Evolutionary conservation across 805 yeast species (phyloP).

Genomic region (Saccharomycopsis microspora): DNA sequence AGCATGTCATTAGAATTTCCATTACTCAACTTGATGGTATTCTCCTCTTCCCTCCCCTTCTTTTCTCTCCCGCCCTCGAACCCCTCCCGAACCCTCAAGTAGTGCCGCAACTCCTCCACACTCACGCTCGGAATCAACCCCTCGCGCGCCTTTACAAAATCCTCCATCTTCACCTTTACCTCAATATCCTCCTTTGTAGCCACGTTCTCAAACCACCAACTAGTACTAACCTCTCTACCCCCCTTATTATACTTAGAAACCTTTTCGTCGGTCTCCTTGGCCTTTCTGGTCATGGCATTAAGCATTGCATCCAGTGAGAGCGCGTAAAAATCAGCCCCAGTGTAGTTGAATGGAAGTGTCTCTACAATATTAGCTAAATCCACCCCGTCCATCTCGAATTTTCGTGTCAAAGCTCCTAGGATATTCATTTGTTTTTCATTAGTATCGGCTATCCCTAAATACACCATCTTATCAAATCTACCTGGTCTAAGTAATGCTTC

Average conservation of each 20-base stretch:
- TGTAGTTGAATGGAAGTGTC: slow-evolving; percentile 76
- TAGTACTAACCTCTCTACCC: slow-evolving; percentile 40
- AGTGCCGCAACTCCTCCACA: slow-evolving; percentile 76
- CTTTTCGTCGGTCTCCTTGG: slow-evolving; percentile 60
- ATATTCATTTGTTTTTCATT: slow-evolving; percentile 81
- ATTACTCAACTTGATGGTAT: not conserved
- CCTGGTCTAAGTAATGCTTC: slow-evolving; percentile 92
- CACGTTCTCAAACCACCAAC: slow-evolving; percentile 86
- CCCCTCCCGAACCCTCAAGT: slow-evolving; percentile 62
- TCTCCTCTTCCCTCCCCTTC: not conserved
- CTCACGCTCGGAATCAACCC: slow-evolving; percentile 80
- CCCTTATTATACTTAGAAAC: slow-evolving; percentile 41
- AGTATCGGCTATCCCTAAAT: slow-evolving; percentile 86
- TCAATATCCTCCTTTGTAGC: slow-evolving; percentile 56
- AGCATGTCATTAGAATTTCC: not conserved
- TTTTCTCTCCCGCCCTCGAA: slow-evolving; percentile 26
- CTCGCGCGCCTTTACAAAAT: slow-evolving; percentile 64
- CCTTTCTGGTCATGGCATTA: slow-evolving; percentile 90
- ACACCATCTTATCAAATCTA: slow-evolving; percentile 89
- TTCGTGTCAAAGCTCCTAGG: slow-evolving; percentile 78
- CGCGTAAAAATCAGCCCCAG: slow-evolving; percentile 98
- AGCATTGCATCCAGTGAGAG: slow-evolving; percentile 92
- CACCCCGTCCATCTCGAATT: slow-evolving; percentile 56
- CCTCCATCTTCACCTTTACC: slow-evolving; percentile 59
- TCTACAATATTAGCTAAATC: slow-evolving; percentile 49